A percentile compares a stretch with the other conserved stretches of the same genome.
Evolutionary conservation across 257 asterid species (phyloP).

Genomic region (Apocynum venetum): DNA sequence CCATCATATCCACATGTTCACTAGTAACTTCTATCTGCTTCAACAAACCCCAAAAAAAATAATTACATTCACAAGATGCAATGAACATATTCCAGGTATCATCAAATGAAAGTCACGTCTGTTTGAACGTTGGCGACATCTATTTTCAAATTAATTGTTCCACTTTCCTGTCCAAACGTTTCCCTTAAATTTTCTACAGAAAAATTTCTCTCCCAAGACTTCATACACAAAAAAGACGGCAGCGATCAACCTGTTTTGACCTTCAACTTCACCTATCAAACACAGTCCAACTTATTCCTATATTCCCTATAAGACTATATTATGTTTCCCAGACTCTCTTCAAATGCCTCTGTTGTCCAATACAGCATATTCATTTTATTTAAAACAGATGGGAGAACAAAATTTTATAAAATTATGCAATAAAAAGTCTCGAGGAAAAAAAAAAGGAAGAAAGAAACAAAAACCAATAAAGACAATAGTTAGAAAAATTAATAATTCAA

Average conservation of each 20-base stretch:
- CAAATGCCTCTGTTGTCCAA: background rate
- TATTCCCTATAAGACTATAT: background rate
- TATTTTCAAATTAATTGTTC: background rate
- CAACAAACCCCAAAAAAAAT: background rate
- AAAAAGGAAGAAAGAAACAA: no score
- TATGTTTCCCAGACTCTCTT: background rate
- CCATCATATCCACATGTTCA: conserved; percentile 54
- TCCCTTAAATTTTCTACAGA: background rate
- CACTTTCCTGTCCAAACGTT: background rate
- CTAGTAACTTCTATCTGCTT: conserved; percentile 50
- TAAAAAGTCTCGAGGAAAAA: background rate
- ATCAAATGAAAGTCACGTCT: background rate
- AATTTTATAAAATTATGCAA: background rate
- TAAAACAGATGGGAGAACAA: background rate
- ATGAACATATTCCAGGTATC: background rate
- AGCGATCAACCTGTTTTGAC: background rate
- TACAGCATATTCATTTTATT: background rate
- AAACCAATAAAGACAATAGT: background rate
- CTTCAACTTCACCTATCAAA: background rate
- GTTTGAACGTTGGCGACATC: background rate
- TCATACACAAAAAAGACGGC: background rate
- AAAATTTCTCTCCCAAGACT: background rate
- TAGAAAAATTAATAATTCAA: background rate
- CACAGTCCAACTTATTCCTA: background rate
- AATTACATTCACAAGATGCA: conserved; percentile 1